Evolutionary conservation across 108 stramenopile genomes (phyloP).

Genomic region (Cyclotella baltica): DNA sequence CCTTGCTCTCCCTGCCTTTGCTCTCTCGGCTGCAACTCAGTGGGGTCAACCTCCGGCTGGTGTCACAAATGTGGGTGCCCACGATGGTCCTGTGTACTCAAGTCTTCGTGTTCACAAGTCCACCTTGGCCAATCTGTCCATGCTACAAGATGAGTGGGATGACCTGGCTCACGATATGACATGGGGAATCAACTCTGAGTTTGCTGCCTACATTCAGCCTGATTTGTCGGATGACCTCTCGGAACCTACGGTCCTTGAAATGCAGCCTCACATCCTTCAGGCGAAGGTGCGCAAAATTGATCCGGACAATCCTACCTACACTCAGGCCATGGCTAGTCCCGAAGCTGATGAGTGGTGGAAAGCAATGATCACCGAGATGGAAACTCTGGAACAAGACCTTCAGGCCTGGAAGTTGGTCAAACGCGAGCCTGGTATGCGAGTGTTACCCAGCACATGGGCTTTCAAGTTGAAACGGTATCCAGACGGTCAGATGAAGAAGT

Average conservation of each 20-base stretch:
- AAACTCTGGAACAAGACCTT: not conserved
- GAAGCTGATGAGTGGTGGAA: slow-evolving; percentile 22
- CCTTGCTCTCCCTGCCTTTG: not conserved
- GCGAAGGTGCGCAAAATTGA: not conserved
- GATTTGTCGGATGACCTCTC: not conserved
- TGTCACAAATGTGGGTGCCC: not conserved
- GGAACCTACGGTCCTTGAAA: not conserved
- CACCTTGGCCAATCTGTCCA: not conserved
- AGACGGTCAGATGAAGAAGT: not conserved
- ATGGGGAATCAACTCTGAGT: not conserved
- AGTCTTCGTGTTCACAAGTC: not conserved
- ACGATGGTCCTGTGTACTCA: not conserved
- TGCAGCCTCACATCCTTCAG: not conserved
- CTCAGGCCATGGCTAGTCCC: slow-evolving; percentile 37
- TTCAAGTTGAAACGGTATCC: not conserved
- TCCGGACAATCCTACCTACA: not conserved
- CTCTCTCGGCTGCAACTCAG: not conserved
- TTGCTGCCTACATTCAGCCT: not conserved
- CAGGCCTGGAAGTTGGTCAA: not conserved
- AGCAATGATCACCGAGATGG: not conserved
- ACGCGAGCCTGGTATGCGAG: not conserved
- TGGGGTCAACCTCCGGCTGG: not conserved
- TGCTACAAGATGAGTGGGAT: not conserved
- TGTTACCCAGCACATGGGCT: slow-evolving; percentile 4
- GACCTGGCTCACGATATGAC: not conserved